Percentiles rank a stretch among this genome's conserved stretches.
Conservation (phyloP, 169 alveolate genomes). For the Amoebophrya sp. region DNA sequence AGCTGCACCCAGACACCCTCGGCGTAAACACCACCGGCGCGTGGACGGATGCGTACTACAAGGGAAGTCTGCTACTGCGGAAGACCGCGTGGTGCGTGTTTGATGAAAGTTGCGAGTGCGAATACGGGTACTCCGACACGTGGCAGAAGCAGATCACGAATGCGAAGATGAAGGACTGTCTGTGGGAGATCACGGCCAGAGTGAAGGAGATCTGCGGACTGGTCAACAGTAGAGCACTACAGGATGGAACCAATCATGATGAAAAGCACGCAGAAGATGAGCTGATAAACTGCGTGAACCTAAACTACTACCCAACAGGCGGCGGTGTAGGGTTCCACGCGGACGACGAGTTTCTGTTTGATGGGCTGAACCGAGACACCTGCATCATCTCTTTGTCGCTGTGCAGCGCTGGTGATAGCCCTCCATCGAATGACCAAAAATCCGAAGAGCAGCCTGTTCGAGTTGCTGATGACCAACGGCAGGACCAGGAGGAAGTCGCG, state of each 20-base stretch:
- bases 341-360: constrained; percentile 3
- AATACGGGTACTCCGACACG: neutral
- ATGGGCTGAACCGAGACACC: neutral
- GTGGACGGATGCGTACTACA: neutral
- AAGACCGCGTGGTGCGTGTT: constrained; percentile 11
- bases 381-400: neutral
- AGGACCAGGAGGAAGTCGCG: neutral
- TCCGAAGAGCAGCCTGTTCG: too few species aligned
- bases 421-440: too few species aligned
- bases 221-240: too few species aligned
- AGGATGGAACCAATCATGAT: too few species aligned
- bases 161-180: neutral
- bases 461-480: too few species aligned
- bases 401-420: neutral
- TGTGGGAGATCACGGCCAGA: neutral
- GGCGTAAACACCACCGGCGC: neutral
- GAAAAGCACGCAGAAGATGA: too few species aligned
- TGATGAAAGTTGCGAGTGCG: neutral
- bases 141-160: neutral
- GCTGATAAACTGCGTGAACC: neutral
- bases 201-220: too few species aligned
- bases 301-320: neutral
- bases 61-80: neutral
- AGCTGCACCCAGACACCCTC: neutral
- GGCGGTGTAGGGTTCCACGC: constrained; percentile 2